Base-by-base conservation (phyloP, 2,329 filamentous ascomycete genomes). In the Penicillium sp. region DNA sequence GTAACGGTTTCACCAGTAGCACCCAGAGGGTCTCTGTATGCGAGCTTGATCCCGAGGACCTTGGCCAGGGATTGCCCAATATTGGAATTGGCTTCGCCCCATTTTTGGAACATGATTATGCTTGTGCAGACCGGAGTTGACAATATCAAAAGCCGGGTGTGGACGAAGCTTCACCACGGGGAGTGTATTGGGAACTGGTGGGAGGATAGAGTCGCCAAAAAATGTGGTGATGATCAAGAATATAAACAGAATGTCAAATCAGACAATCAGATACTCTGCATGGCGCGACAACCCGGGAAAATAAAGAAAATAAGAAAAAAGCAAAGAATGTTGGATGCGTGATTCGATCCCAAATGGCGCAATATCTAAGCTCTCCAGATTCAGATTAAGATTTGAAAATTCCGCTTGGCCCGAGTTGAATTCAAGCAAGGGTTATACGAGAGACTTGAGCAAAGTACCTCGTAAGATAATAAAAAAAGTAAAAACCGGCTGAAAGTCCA, bases 21-120 rank as follows among this genome's bases (percentile, higher is more conserved):
- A 52, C 82, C 80, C 21, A 72, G 53, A 32, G 72, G 71, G 56
- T 92, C 82, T 41, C 84, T 80, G 58, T 87, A 84, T 57, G 90
- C 79, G 32, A 96, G 77, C 72, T 94, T 89, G 80, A 97, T 96
- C 55, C 89, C 88, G 35, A 97, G 80, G 57, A 80, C 80, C 72
- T 90, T 94, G 69, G 91, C 92, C 71, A 96, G 73, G 64, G 80
- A 78, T 67, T 87, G 87, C 74, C 90, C 88, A 61, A 88, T 63
- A 71, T 87, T 86, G 63, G 81, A 82, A 31, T 67, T 63, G 34
- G 69, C 65, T 18, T 68, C 3, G 18, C 15, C 15, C 18, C 21
- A 3, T 7, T 34, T 23, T 23, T 9, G 13, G 5, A 8, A 32
- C 44, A 46, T 46, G 44, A 13, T 16, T 13, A 23, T 52, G 49